Evolutionary conservation across 257 asterid genomes (phyloP).

Genomic region (Solanum verrucosum): DNA sequence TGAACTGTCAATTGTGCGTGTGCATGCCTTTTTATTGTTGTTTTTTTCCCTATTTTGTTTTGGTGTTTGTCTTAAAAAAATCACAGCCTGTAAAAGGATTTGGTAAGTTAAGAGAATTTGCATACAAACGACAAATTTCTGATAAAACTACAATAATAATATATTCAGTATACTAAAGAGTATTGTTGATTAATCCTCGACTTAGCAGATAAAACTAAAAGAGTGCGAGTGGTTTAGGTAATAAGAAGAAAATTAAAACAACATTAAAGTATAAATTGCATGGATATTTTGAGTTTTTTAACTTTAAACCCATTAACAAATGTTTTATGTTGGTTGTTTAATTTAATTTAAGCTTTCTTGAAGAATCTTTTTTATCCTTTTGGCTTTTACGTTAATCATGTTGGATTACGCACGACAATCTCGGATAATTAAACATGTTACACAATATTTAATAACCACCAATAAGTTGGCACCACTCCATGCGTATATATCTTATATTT

Average conservation of each 20-base stretch:
- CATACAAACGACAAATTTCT: not conserved
- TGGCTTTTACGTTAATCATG: constrained; percentile 9
- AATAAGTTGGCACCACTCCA: not conserved
- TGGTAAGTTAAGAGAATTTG: not conserved
- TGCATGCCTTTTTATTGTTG: not conserved
- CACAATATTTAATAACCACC: not conserved
- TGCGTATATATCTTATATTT: not conserved
- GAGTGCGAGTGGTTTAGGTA: not conserved
- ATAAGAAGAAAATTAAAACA: not conserved
- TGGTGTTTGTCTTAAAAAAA: not conserved
- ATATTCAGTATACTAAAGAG: not conserved
- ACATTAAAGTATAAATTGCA: not conserved
- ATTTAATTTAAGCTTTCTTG: not conserved
- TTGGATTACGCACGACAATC: constrained; percentile 26
- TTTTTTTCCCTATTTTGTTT: not conserved
- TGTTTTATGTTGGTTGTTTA: not conserved
- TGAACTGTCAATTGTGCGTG: not conserved
- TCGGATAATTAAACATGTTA: not conserved
- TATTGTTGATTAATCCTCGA: rapidly evolving
- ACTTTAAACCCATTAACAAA: not conserved
- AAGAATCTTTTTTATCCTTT: not conserved
- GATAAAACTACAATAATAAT: rapidly evolving
- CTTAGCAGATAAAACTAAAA: not conserved
- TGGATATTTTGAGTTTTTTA: not conserved
- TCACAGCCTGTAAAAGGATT: not conserved